These are phyloP conservation scores for Phytopythium oedochilum DNA, from an alignment of 352 stramenopile genomes.

Conservation along the genomic window DNA sequence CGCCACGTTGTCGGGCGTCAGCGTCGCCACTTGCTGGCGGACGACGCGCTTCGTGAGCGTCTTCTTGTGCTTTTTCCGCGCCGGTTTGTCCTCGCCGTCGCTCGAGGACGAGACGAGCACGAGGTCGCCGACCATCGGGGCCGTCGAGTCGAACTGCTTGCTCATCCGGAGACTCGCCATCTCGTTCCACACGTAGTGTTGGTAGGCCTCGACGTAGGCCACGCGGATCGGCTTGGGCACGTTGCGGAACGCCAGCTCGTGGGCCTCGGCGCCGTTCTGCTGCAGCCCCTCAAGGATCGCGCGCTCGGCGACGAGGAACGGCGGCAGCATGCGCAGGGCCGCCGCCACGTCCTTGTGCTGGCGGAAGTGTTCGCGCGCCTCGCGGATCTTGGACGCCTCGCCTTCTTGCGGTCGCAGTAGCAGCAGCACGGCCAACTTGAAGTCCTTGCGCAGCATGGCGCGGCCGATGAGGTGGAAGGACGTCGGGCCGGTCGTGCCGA, in stretches of 20 bases:
- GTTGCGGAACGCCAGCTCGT: slow-evolving; percentile 66
- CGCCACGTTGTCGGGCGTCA: slow-evolving; percentile 84
- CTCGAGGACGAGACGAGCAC: slow-evolving; percentile 43
- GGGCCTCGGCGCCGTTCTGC: slow-evolving; percentile 68
- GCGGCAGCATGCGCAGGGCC: slow-evolving; percentile 70
- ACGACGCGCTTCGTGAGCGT: slow-evolving; percentile 14
- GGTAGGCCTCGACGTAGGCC: slow-evolving; percentile 81
- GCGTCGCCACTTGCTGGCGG: slow-evolving; percentile 30
- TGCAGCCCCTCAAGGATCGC: slow-evolving; percentile 69
- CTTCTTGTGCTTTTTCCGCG: slow-evolving; percentile 30
- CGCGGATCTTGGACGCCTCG: slow-evolving; percentile 76
- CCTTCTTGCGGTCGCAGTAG: slow-evolving; percentile 86
- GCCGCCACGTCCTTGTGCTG: slow-evolving; percentile 81
- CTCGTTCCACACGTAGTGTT: slow-evolving; percentile 95
- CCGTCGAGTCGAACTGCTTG: slow-evolving; percentile 42
- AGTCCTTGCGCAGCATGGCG: slow-evolving; percentile 92
- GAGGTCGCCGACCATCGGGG: slow-evolving; percentile 87
- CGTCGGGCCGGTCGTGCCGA: slow-evolving; percentile 83
- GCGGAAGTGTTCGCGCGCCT: slow-evolving; percentile 74
- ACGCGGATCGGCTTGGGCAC: slow-evolving; percentile 56
- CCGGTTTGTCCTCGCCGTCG: slow-evolving; percentile 11
- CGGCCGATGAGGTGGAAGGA: slow-evolving; percentile 84
- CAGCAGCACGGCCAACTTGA: slow-evolving; percentile 89
- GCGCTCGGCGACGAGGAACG: slow-evolving; percentile 64
- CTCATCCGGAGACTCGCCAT: slow-evolving; percentile 89